Base-by-base conservation (phyloP, 139 green algal species). In the Chlamydomonas applanata region DNA sequence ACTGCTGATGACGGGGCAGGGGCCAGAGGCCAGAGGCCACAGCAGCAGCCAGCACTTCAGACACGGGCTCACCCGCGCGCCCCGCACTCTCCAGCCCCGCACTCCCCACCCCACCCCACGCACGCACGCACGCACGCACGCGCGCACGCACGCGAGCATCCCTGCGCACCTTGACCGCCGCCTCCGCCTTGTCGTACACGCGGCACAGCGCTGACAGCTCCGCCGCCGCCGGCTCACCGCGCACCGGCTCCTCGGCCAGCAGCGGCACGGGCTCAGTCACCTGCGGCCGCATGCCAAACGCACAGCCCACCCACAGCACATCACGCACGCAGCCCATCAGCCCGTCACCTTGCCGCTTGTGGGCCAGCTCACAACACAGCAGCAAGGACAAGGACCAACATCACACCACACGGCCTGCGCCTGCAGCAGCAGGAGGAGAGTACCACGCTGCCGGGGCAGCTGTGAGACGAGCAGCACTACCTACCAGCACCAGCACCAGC, bases 181-280 rank as follows among this genome's bases (percentile, higher is more conserved):
- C 53, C 16, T 53, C 64, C 24, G 64, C 64, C 64, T 71, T 71
- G 64, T 71, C 64, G 19, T 57, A 52, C 20, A 36, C 64, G 13
- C 53, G 53, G 22, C 33, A 27, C 36, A 71, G 64, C 36, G 53
- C 33, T 14, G 64, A 16, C 2, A 71, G 64, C 40, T 71, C 64
- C 4, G 35, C 36, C 1, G 36, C 24, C 2, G 27, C 29, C 22
- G 64, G 64, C 40, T 71, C 64, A 1, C 24, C 32, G 3, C 3
- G 9, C 36, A 36, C 17, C 35, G 24, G 22, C 64, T 71, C 64
- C 64, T 71, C 64, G 2, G 64, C 64, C 64, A 71, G 53, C 19
- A 59, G 24, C 33, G 64, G 64, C 36, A 59, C 36, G 4, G 36
- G 27, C 64, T 71, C 64, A 1, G 64, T 71, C 20, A 71, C 64